Conservation (phyloP, 371 early-diverging fungal species). For the Amoeboaphelidium protococcarum region DNA sequence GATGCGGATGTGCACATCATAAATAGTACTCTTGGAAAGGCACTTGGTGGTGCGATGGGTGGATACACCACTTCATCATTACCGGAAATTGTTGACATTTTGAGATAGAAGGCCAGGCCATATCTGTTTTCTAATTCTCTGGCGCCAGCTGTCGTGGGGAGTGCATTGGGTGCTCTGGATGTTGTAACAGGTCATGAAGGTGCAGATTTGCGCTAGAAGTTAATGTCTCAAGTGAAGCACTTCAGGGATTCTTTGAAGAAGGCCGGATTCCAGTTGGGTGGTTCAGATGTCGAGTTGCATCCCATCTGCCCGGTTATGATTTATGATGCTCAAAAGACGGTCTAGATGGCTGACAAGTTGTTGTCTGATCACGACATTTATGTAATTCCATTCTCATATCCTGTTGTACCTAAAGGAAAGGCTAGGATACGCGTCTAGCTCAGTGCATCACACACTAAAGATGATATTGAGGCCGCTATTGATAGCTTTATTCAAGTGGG, state of each 20-base stretch:
- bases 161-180: slow-evolving; percentile 25
- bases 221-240: slow-evolving; percentile 21
- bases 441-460: slow-evolving; percentile 24
- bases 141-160: slow-evolving; percentile 32
- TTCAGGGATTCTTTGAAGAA: slow-evolving; percentile 20
- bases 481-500: slow-evolving; percentile 26
- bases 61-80: slow-evolving; percentile 26
- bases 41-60: slow-evolving; percentile 31
- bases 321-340: slow-evolving; percentile 25
- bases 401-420: slow-evolving; percentile 30
- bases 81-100: slow-evolving; percentile 17
- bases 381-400: slow-evolving; percentile 32
- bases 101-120: slow-evolving; percentile 28
- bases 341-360: slow-evolving; percentile 25
- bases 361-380: slow-evolving; percentile 24
- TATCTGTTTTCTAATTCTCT: slow-evolving; percentile 33
- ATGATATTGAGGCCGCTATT: slow-evolving; percentile 22
- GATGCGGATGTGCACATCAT: slow-evolving; percentile 25
- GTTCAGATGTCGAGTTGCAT: no score
- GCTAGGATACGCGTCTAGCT: slow-evolving; percentile 34
- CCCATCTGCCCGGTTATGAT: slow-evolving; percentile 32
- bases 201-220: slow-evolving; percentile 12
- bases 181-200: slow-evolving; percentile 16
- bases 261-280: slow-evolving; percentile 24
- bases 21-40: slow-evolving; percentile 34